Evolutionary conservation across 257 asterid genomes (phyloP).

Genomic region (Rubia yunnanensis): DNA sequence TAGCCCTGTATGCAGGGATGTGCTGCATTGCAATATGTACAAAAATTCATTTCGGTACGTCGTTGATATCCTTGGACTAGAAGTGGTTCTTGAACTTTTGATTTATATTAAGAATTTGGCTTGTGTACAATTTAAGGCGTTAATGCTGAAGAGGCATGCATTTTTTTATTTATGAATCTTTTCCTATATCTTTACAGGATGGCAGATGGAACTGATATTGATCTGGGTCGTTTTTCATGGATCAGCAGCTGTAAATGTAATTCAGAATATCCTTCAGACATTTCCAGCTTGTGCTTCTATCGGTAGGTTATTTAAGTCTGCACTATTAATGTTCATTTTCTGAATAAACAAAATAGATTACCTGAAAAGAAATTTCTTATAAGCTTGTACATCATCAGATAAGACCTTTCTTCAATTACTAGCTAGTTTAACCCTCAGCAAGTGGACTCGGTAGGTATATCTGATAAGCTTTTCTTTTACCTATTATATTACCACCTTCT

Average conservation of each 20-base stretch:
- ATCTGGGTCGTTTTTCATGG: constrained; percentile 73
- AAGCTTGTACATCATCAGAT: no score
- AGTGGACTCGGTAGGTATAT: not conserved
- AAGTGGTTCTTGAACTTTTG: constrained; percentile 9
- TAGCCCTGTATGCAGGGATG: constrained; percentile 35
- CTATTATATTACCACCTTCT: no score
- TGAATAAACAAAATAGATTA: not conserved
- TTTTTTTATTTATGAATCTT: not conserved
- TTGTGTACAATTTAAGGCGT: not conserved
- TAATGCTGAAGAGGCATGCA: not conserved
- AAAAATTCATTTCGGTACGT: constrained; percentile 34
- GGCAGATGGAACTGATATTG: constrained; percentile 36
- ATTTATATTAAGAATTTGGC: not conserved
- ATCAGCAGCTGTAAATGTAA: constrained; percentile 46
- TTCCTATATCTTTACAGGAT: constrained; percentile 29
- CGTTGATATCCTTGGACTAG: not conserved
- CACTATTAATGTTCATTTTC: not conserved
- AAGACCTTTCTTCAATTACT: not conserved
- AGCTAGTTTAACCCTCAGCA: not conserved
- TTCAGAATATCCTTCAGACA: constrained; percentile 52
- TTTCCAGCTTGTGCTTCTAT: constrained; percentile 95
- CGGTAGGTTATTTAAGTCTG: constrained; percentile 42
- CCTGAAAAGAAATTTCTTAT: not conserved
- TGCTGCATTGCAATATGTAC: constrained; percentile 31
- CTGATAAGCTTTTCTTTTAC: no score